phyloP scores from a whole-genome alignment of 2,329 filamentous ascomycete genomes.

The Raffaelea arxii region DNA sequence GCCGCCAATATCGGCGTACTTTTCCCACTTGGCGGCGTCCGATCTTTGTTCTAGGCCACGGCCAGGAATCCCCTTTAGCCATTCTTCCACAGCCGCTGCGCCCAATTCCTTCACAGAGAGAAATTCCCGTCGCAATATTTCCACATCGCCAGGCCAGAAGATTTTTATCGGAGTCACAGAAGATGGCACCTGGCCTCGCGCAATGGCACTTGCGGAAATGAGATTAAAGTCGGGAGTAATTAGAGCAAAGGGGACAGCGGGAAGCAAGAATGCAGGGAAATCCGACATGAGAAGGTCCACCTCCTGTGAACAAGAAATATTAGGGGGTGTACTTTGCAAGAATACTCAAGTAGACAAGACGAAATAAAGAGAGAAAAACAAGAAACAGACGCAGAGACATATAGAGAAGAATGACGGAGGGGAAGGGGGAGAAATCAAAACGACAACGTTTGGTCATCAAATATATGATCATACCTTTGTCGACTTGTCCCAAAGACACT shows the following conservation, averaged over 20 bases:
- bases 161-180: constrained; percentile 50
- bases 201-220: constrained; percentile 45
- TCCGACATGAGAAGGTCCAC: constrained; percentile 54
- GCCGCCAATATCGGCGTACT: constrained; percentile 49
- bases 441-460: too few species aligned
- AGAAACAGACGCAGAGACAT: neutral
- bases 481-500: constrained; percentile 51
- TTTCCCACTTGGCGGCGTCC: constrained; percentile 63
- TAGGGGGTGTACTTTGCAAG: too few species aligned
- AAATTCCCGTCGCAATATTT: constrained; percentile 53
- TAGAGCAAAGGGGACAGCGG: constrained; percentile 61
- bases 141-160: constrained; percentile 54
- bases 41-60: constrained; percentile 50
- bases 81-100: constrained; percentile 61
- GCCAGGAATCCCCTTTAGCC: constrained; percentile 63
- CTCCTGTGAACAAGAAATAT: constrained; percentile 44
- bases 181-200: constrained; percentile 36
- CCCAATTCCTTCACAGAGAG: constrained; percentile 56
- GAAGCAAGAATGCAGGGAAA: constrained; percentile 49
- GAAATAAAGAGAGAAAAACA: neutral
- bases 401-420: neutral
- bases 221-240: constrained; percentile 52
- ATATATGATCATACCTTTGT: constrained; percentile 47
- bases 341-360: neutral
- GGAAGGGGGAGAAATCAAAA: too few species aligned